A percentile compares a stretch with the other conserved stretches of the same genome.
Conservation (phyloP, 1,284 basidiomycete species). For the Ustilago crameri region DNA sequence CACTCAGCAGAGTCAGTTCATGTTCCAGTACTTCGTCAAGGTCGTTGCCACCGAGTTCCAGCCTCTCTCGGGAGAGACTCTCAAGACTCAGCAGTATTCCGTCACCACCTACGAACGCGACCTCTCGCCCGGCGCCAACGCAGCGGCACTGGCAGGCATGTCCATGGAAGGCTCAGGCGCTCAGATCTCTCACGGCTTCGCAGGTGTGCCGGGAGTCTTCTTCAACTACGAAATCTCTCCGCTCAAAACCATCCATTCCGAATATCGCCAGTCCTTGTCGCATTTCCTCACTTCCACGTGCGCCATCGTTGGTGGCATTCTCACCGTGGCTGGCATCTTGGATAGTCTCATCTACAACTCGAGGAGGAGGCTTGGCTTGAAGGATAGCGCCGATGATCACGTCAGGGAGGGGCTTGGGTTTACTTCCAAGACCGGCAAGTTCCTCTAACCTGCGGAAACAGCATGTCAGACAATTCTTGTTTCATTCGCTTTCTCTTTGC, state of each 20-base stretch:
- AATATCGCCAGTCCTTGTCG: constrained; percentile 87
- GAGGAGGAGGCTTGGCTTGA: constrained; percentile 61
- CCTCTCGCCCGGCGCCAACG: constrained; percentile 57
- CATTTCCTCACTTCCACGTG: constrained; percentile 88
- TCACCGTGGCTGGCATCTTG: constrained; percentile 92
- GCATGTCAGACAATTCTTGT: too few relatives aligned
- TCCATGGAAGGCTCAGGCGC: constrained; percentile 58
- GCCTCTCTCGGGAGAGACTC: constrained; percentile 53
- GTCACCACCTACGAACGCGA: constrained; percentile 96
- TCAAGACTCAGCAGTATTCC: constrained; percentile 89
- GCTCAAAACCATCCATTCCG: constrained; percentile 60
- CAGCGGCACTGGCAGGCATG: constrained; percentile 30
- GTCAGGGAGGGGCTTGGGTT: constrained; percentile 51
- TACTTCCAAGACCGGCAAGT: constrained; percentile 54
- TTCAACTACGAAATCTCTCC: constrained; percentile 80
- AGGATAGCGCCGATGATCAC: constrained; percentile 32
- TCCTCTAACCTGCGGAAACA: constrained; percentile 29
- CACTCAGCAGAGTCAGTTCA: constrained; percentile 70
- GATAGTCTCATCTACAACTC: constrained; percentile 83
- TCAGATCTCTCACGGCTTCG: constrained; percentile 80
- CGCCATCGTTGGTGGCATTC: constrained; percentile 94
- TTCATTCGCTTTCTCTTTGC: too few relatives aligned
- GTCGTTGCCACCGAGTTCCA: constrained; percentile 65
- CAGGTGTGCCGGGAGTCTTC: constrained; percentile 72
- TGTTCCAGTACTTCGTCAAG: constrained; percentile 86